Base-by-base conservation (phyloP, 768 basidiomycete genomes). In the Leucosporidium scottii region DNA sequence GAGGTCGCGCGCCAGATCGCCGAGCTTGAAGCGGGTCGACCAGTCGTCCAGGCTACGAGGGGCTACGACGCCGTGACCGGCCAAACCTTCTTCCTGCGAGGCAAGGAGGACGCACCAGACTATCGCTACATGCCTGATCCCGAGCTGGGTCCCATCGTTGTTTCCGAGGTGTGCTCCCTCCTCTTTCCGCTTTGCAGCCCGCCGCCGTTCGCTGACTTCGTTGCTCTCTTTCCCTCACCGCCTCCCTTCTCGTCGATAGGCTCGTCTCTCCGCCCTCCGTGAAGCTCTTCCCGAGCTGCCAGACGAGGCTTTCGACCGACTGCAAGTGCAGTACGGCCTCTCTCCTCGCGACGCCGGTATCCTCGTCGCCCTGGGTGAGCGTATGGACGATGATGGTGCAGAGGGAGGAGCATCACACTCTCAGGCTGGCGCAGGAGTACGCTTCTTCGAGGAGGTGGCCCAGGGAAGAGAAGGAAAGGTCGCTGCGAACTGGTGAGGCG, bases 121-220 rank as follows among this genome's bases (percentile, higher is more conserved):
- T 99, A 98, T 77, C 84, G 80, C 12, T 98, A 97, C 79, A 94
- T 99, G 91, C 96, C 96, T 0, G 96, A 99, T 77, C 87, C 91
- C 0, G 97, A 98, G 77, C 79, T 98, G 1, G 91, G 92, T 0
- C 84, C 86, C 0, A 79, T 97, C 8, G 75, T 84, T n/a, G n/a
- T 76, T 34, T 31, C 62, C 23, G 58, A 66, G 10, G 72, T 69
- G 18, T 9, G 62, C 39, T 64, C n/a, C 30, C 27, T 9, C 48
- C 57, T 59, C 74, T 21, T 54, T 59, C 69, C 44, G 3, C 65
- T 54, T 56, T 44, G 47, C 25, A 58, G 10, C n/a, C 65, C 39
- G 27, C 48, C 44, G n/a, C n/a, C n/a, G n/a, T 67, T 44, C 28
- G 47, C 13, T 28, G 7, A 21, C 18, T 12, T 30, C 21, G 21